Base-by-base conservation (phyloP, 2,329 filamentous ascomycete genomes). In the Ophiostoma quercus region DNA sequence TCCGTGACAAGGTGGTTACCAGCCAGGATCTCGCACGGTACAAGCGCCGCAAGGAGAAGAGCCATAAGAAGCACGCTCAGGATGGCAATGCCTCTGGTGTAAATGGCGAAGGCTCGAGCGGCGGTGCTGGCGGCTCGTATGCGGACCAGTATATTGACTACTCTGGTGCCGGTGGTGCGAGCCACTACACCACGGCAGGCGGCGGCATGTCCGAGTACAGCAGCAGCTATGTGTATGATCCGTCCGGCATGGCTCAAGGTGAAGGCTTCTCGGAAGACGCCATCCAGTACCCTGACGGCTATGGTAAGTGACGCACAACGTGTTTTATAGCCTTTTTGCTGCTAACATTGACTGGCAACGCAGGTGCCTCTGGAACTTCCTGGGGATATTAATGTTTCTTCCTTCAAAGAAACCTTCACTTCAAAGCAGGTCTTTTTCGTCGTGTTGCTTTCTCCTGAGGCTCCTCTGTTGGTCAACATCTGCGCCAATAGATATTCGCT, bases 1-100 rank as follows among this genome's bases (percentile, higher is more conserved):
- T 78, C 9, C 74, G 77, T 11, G 76, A 75, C 54, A 73, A 73
- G 41, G 62, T 39, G 7, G 68, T 73, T 14, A 67, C 71, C 6
- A 34, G 43, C 32, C 67, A 71, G 14, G 71, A 71, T 34, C 67
- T 74, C 3, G 34, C 54, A 0, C 72, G 73, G 9, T 74, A 71
- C 60, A 57, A 66, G 54, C 67, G 71, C 16, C 72, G 73, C 5
- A 68, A 70, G 14, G 71, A 70, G 16, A 72, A 71, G 54, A 70
- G 57, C n/a, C 57, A 68, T 19, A 34, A 19, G 34, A 63, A 41
- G 63, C 16, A 37, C n/a, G 19, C 39, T 57, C 57, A 67, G 34
- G 54, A 62, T 39, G 65, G 63, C 39, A 25, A 25, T 39, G 63
- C 34, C 8, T 37, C 34, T n/a, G 9, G n/a, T 14, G 37, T 11